Conservation (phyloP, 257 asterid genomes). For the Scutellaria galericulata region DNA sequence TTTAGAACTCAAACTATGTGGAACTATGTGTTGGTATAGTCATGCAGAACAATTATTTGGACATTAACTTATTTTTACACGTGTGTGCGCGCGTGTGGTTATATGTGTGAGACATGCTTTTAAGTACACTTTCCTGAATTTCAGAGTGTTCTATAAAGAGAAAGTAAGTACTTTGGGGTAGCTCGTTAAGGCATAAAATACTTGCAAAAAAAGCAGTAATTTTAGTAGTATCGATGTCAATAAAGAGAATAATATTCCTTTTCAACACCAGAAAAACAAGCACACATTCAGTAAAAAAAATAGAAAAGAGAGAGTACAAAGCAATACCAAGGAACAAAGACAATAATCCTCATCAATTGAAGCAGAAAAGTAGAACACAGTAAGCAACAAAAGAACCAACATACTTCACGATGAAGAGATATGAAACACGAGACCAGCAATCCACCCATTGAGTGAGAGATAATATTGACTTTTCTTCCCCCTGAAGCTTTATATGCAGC, state of each 20-base stretch:
- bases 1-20: not conserved
- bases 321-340: not conserved
- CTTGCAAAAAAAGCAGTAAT: not conserved
- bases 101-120: not conserved
- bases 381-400: slow-evolving; percentile 36
- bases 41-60: not conserved
- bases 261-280: not conserved
- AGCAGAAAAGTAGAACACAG: not conserved
- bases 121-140: not conserved
- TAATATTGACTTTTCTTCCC: slow-evolving; percentile 85
- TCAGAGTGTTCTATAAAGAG: not conserved
- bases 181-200: not conserved
- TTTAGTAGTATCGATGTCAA: not conserved
- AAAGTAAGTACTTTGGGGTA: not conserved
- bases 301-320: not conserved
- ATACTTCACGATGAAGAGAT: slow-evolving; percentile 70
- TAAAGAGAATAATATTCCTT: not conserved
- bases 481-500: slow-evolving; percentile 93
- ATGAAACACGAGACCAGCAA: slow-evolving; percentile 78
- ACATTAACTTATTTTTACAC: not conserved
- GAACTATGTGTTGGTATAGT: too few relatives aligned
- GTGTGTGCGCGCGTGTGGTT: not conserved
- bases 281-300: not conserved
- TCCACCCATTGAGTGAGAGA: slow-evolving; percentile 98
- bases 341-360: not conserved